phyloP scores from a whole-genome alignment of 768 basidiomycete genomes.

The Phanerochaete sordida region DNA sequence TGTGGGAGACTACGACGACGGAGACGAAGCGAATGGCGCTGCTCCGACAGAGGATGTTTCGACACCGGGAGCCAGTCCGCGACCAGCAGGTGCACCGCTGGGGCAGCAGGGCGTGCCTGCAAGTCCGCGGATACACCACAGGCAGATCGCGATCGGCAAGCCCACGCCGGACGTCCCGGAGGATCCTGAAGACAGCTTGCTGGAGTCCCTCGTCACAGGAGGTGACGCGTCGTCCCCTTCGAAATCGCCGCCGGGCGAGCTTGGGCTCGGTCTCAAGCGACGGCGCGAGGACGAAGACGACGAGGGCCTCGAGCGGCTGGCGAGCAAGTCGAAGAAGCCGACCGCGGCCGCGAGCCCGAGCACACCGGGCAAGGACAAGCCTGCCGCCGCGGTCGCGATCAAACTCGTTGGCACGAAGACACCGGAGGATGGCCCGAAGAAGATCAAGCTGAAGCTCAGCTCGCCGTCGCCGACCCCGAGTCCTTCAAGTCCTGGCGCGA shows the following conservation, averaged over 20 bases:
- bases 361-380: slow-evolving; percentile 31
- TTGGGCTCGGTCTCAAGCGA: slow-evolving; percentile 18
- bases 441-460: slow-evolving; percentile 68
- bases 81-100: slow-evolving; percentile 2
- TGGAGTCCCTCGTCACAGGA: slow-evolving; percentile 51
- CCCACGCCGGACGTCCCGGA: slow-evolving; percentile 39
- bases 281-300: slow-evolving; percentile 67
- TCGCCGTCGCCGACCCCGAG: slow-evolving; percentile 35
- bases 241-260: slow-evolving; percentile 14
- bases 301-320: slow-evolving; percentile 58
- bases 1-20: slow-evolving; percentile 74
- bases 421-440: slow-evolving; percentile 61
- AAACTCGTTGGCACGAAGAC: slow-evolving; percentile 16
- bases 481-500: slow-evolving; percentile 62
- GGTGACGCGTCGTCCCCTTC: slow-evolving; percentile 18
- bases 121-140: slow-evolving; percentile 36
- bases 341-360: slow-evolving; percentile 37
- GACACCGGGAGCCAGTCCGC: neutral
- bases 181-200: slow-evolving; percentile 48
- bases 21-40: slow-evolving; percentile 38
- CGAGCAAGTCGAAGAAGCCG: slow-evolving; percentile 38
- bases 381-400: slow-evolving; percentile 20
- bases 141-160: slow-evolving; percentile 22
- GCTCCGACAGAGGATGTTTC: neutral
- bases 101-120: slow-evolving; percentile 11